phyloP scores from a whole-genome alignment of 225 moss, liverwort and hornwort genomes.

The Marchantia polymorpha region DNA sequence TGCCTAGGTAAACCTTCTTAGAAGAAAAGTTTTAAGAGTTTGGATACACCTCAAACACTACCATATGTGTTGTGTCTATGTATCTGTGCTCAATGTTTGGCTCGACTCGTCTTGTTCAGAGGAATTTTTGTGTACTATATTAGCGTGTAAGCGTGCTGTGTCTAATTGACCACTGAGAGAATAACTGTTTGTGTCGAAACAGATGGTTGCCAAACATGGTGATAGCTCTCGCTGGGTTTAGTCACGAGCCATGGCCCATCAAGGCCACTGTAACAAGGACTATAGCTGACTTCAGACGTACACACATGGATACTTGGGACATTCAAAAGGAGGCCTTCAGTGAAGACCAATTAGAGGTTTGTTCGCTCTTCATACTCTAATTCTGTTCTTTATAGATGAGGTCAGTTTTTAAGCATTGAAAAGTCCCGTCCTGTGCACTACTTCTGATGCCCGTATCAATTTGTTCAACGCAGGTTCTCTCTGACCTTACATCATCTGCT shows the following conservation, averaged over 20 bases:
- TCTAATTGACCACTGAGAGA: not conserved
- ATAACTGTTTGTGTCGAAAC: constrained; percentile 8
- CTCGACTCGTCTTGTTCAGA: too few species aligned
- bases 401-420: not conserved
- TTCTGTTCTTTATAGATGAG: too few species aligned
- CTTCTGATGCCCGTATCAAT: not conserved
- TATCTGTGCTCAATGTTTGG: too few species aligned
- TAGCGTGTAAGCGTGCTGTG: too few species aligned
- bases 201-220: constrained; percentile 81
- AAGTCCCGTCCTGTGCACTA: not conserved
- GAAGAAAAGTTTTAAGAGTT: not conserved
- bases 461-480: constrained; percentile 51
- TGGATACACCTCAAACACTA: too few species aligned
- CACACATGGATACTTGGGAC: constrained; percentile 90
- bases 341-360: constrained; percentile 78
- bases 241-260: constrained; percentile 68
- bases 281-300: constrained; percentile 71
- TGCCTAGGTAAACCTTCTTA: constrained; percentile 47
- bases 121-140: not conserved
- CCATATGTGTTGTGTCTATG: too few species aligned
- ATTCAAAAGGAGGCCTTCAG: constrained; percentile 61
- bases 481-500: constrained; percentile 72
- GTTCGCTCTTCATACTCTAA: not conserved
- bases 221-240: constrained; percentile 59
- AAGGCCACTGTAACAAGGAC: constrained; percentile 72